phyloP scores from a whole-genome alignment of 2,329 filamentous ascomycete genomes.

The Ceratocystis smalleyi region DNA sequence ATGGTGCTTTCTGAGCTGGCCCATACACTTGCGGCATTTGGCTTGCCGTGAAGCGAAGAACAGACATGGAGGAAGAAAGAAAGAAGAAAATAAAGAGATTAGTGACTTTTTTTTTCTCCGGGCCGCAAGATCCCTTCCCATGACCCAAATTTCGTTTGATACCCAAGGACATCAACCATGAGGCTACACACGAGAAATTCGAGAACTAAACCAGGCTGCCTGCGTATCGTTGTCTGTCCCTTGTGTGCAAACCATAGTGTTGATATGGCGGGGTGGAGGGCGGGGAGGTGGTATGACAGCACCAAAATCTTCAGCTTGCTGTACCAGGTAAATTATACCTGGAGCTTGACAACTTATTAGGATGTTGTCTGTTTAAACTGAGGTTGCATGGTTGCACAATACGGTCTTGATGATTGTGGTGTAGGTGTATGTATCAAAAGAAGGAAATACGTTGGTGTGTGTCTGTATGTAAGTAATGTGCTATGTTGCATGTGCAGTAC shows the following conservation, averaged over 20 bases:
- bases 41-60: slow-evolving; percentile 5
- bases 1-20: neutral
- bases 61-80: neutral
- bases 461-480: neutral
- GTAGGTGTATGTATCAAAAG: neutral
- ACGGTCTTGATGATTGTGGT: neutral
- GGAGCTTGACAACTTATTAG: neutral
- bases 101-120: neutral
- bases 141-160: neutral
- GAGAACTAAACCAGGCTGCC: neutral
- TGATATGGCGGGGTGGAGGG: neutral
- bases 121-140: neutral
- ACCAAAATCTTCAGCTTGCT: neutral
- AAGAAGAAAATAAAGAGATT: neutral
- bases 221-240: neutral
- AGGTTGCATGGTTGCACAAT: neutral
- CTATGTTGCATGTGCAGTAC: neutral
- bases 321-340: neutral
- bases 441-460: neutral
- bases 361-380: neutral
- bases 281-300: neutral
- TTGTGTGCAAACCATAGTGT: neutral
- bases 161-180: too few species aligned
- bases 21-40: neutral
- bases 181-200: neutral